Conservation (phyloP, 1,139 yeast species). For the Saccharomycopsis crataegensis region DNA sequence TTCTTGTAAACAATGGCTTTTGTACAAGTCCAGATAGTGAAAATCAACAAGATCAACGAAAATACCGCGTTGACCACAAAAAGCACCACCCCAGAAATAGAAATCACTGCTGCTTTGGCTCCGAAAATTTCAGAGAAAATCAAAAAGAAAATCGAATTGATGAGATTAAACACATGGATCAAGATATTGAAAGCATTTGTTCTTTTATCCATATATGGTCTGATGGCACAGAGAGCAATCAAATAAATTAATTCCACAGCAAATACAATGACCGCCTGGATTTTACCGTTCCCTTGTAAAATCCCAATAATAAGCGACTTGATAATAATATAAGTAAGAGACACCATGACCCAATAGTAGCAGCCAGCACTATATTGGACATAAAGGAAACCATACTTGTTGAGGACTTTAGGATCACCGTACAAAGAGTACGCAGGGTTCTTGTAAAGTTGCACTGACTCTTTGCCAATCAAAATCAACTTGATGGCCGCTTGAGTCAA, state of each 20-base stretch:
- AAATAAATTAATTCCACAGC: conserved; percentile 59
- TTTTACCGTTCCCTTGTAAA: conserved; percentile 62
- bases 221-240: conserved; percentile 44
- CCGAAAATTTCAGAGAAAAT: conserved; percentile 70
- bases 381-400: conserved; percentile 70
- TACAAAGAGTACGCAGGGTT: conserved; percentile 76
- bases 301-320: conserved; percentile 61
- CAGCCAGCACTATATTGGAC: conserved; percentile 73
- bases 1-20: conserved; percentile 60
- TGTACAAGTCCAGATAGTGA: conserved; percentile 51
- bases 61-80: conserved; percentile 74
- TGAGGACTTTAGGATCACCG: conserved; percentile 57
- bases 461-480: conserved; percentile 48
- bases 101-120: conserved; percentile 57
- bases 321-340: conserved; percentile 46
- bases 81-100: conserved; percentile 77
- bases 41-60: conserved; percentile 52
- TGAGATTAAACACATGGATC: conserved; percentile 54
- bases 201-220: conserved; percentile 66
- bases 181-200: conserved; percentile 61
- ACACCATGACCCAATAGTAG: conserved; percentile 67
- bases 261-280: conserved; percentile 60
- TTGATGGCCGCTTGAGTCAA: conserved; percentile 55
- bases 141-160: conserved; percentile 66
- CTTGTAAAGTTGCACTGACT: conserved; percentile 44